Evolutionary conservation across 768 basidiomycete genomes (phyloP), one percentile per base, ranked within the genome.

Genomic region (Coprinopsis sp.): DNA sequence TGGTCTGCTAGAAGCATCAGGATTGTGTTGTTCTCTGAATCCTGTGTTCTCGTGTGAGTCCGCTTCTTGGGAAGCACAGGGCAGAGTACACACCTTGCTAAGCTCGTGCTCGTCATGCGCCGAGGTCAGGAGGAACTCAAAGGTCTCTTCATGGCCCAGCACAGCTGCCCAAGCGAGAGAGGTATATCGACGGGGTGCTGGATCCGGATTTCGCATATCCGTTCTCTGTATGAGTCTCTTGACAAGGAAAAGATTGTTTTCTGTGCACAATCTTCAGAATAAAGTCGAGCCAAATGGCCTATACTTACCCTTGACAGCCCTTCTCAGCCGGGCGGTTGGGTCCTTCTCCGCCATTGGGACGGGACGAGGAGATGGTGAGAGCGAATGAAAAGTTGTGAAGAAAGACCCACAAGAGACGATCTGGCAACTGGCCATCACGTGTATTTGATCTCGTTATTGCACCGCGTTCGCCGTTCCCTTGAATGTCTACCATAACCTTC

Each of bases 71-170:
- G 13, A 33, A 47, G 16, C 38, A 42, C 11, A n/a, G 23, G 27
- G 40, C 30, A 49, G 37, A 29, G 49, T 36, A 71, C 84, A 57
- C 60, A 93, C 94, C 75, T 81, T 81, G 67, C 87, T 93, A 50
- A 92, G 70, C 64, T 97, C 94, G 47, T 88, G 84, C 59, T 97
- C 93, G 62, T 97, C 94, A 62, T 96, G 94, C 25, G 91, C 91
- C 18, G 77, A 81, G 52, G 73, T 78, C 43, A 95, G 71, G 45
- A 97, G 72, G 66, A 85, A 96, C 58, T 96, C 92, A 54, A 95
- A 97, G 1, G 90, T 92, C 60, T 95, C 93, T 59, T 94, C 85
- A 51, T 90, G 82, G 0, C 89, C 91, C 30, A 90, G 77, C 1
- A 87, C 78, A 18, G 92, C 92, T 2, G 93, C 82, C 92, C 91